Base-by-base conservation (phyloP, 2,329 filamentous ascomycete species). In the Botrytis cinerea region DNA sequence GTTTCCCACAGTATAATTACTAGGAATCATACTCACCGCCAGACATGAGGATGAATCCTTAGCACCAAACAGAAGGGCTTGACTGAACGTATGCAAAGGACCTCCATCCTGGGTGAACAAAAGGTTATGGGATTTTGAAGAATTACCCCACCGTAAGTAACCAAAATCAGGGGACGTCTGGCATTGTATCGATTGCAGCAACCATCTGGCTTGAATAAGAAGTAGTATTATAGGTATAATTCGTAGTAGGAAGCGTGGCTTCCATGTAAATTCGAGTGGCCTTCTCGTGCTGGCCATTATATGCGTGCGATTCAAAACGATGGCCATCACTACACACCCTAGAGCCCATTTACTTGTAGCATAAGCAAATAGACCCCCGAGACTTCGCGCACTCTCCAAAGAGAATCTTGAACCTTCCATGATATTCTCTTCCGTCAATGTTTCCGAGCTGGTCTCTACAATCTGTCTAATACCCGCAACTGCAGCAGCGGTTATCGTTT, bases 321-420 rank as follows among this genome's bases (percentile, higher is more conserved):
- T 89, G 35, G 94, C 94, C 86, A 95, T 93, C 54, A 91, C 89
- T 78, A 98, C 91, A 78, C 94, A 98, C 70, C 91, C 91, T 73
- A 98, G 84, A 0, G 95, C 95, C 96, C 96, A 98, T 82, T 92
- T 92, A 82, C 93, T 97, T 1, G 93, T 97, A 61, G 94, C 87
- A 82, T 98, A 99, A 78, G 90, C 92, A 82, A 98, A 95, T 74
- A 98, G 90, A 75, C 93, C 94, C 62, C 93, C 93, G 61, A 98
- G 86, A 61, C 92, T 94, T 80, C 91, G 89, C 2, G 86, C 84
- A 38, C 88, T 84, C 77, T 91, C 89, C 76, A 89, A 81, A 9
- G 88, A 86, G 75, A 91, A 85, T 46, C 84, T 84, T 10, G 86
- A 85, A 72, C 83, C 73, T 38, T 83, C 81, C 73, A 85, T 83